These are phyloP conservation scores for Tricholoma sp. DNA, from an alignment of 768 basidiomycete species.

Conservation along the genomic window DNA sequence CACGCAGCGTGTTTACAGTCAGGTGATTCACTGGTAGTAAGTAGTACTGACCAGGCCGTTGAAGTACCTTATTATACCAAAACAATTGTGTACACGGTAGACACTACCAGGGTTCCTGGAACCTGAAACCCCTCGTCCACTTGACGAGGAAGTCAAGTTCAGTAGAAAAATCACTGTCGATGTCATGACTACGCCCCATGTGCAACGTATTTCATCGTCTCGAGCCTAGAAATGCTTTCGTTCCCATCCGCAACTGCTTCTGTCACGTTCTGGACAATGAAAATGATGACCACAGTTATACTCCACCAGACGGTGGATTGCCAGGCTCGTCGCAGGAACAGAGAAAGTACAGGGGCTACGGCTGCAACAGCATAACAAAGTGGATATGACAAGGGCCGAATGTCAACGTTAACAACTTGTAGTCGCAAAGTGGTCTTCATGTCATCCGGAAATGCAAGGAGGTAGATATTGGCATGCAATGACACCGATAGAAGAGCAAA, in stretches of 20 bases:
- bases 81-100: background rate
- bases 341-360: slow-evolving; percentile 42
- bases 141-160: background rate
- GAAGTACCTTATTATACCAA: no score
- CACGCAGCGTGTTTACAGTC: background rate
- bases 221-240: slow-evolving; percentile 43
- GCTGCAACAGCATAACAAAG: slow-evolving; percentile 32
- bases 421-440: slow-evolving; percentile 25
- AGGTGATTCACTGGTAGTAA: background rate
- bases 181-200: slow-evolving; percentile 37
- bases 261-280: slow-evolving; percentile 40
- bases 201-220: slow-evolving; percentile 49
- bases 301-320: slow-evolving; percentile 53
- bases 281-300: slow-evolving; percentile 36
- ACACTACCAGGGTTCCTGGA: no score
- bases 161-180: background rate
- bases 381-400: slow-evolving; percentile 26
- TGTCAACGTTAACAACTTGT: slow-evolving; percentile 11
- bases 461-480: slow-evolving; percentile 44
- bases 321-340: slow-evolving; percentile 47
- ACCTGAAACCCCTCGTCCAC: background rate
- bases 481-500: slow-evolving; percentile 46
- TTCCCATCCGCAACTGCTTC: slow-evolving; percentile 40
- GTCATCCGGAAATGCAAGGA: slow-evolving; percentile 36
- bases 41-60: no score